These are phyloP conservation scores for Populus deltoides DNA, from an alignment of 345 rosid genomes.

Conservation along the genomic window DNA sequence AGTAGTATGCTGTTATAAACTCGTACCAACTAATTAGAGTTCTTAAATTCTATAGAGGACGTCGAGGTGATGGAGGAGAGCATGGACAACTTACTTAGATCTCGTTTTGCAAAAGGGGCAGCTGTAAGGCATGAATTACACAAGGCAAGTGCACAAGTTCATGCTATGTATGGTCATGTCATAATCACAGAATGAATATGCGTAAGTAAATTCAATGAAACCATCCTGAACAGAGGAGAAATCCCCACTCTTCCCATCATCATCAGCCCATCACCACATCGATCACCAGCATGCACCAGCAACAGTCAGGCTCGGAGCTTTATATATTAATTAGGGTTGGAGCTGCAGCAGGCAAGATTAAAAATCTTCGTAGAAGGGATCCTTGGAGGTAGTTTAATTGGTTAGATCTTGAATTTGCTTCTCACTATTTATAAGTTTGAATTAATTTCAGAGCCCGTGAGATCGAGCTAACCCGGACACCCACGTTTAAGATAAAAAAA, in stretches of 20 bases:
- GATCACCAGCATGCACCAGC: background rate
- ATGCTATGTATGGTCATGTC: background rate
- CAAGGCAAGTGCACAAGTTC: background rate
- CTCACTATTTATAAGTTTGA: too few relatives aligned
- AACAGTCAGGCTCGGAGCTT: background rate
- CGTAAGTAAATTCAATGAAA: background rate
- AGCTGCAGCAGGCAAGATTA: too few relatives aligned
- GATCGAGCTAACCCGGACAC: too few relatives aligned
- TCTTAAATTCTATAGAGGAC: background rate
- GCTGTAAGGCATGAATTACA: too few relatives aligned
- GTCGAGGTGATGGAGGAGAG: too few relatives aligned
- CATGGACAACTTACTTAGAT: too few relatives aligned
- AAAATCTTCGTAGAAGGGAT: too few relatives aligned
- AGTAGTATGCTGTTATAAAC: background rate
- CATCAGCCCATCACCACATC: too few relatives aligned
- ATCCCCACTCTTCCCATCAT: background rate
- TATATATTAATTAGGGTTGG: too few relatives aligned
- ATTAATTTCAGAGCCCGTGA: accelerated
- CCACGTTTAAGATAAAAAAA: too few relatives aligned
- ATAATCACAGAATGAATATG: background rate
- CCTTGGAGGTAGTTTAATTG: accelerated
- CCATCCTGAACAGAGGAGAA: background rate
- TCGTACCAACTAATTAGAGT: background rate
- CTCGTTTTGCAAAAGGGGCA: too few relatives aligned
- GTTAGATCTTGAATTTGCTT: too few relatives aligned